phyloP scores from a whole-genome alignment of 73 alveolate species.

The Durusdinium trenchii region DNA sequence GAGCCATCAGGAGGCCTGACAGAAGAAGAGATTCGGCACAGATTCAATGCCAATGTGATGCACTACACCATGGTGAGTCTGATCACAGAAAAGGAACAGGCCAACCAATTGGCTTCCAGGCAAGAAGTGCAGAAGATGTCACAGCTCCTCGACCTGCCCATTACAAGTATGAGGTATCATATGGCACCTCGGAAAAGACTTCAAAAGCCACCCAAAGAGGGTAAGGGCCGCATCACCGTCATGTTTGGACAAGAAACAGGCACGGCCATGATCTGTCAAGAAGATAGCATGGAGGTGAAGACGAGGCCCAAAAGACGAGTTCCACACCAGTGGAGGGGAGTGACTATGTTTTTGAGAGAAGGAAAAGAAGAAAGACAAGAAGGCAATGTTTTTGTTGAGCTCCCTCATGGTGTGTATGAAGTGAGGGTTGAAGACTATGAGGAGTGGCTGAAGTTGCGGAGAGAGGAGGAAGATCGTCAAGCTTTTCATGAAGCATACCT shows the following conservation, averaged over 20 bases:
- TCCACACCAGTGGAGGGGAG: not conserved
- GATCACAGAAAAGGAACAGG: no score
- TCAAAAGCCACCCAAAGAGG: not conserved
- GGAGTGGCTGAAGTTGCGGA: not conserved
- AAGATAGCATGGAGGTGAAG: not conserved
- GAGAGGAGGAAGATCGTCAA: not conserved
- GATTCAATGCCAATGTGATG: not conserved
- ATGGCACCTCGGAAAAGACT: not conserved
- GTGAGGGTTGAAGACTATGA: not conserved
- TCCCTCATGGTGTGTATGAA: not conserved
- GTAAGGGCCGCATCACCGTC: not conserved
- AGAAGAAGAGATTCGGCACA: not conserved
- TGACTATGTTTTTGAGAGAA: not conserved
- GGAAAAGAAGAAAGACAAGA: not conserved
- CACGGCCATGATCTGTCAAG: not conserved
- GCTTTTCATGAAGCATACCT: not conserved
- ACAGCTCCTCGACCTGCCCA: not conserved
- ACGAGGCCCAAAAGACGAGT: not conserved
- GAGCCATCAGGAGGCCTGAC: not conserved
- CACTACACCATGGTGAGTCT: not conserved
- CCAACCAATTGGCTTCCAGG: not conserved
- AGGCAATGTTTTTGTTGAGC: not conserved
- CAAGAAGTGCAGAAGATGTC: not conserved
- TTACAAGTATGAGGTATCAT: not conserved
- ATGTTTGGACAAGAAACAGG: not conserved